These are phyloP conservation scores for Aspergillus ostianus DNA, from an alignment of 495 filamentous ascomycete species.

Conservation along the genomic window DNA sequence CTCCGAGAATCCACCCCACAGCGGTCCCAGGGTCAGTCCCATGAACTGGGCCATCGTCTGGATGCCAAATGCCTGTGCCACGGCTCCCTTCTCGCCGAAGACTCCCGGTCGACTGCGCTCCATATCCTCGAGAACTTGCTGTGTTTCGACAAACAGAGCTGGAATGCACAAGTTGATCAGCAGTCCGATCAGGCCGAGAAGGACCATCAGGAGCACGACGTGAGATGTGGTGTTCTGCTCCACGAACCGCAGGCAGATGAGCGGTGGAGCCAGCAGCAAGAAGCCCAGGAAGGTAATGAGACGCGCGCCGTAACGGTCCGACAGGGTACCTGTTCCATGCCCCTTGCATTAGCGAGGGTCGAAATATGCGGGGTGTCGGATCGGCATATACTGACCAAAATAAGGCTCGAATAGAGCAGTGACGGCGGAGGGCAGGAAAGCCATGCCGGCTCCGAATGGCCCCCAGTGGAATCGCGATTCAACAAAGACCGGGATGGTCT, in stretches of 20 bases:
- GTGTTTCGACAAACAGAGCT: conserved; percentile 66
- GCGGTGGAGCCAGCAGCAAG: conserved; percentile 52
- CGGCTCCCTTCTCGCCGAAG: conserved; percentile 48
- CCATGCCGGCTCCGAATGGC: conserved; percentile 65
- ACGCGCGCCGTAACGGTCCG: conserved; percentile 61
- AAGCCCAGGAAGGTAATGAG: conserved; percentile 63
- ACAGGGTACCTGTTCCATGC: conserved; percentile 45
- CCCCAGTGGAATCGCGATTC: conserved; percentile 62
- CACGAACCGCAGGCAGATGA: conserved; percentile 65
- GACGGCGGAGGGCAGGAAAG: conserved; percentile 68
- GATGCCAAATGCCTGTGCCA: conserved; percentile 58
- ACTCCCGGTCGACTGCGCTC: conserved; percentile 48
- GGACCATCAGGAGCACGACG: conserved; percentile 55
- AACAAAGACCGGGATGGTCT: conserved; percentile 65
- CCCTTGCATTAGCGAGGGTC: not conserved
- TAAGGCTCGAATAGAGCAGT: conserved; percentile 65
- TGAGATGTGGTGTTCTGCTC: conserved; percentile 52
- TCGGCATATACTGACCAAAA: conserved; percentile 29
- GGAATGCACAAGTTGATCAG: conserved; percentile 30
- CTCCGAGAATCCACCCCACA: conserved; percentile 62
- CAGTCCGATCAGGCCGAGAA: conserved; percentile 28
- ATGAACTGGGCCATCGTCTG: conserved; percentile 56
- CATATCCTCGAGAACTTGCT: conserved; percentile 59
- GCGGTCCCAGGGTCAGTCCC: conserved; percentile 61
- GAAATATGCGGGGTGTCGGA: not conserved